Evolutionary conservation across 179 eudicot species (phyloP).

Genomic region (Heliamphora pulchella): DNA sequence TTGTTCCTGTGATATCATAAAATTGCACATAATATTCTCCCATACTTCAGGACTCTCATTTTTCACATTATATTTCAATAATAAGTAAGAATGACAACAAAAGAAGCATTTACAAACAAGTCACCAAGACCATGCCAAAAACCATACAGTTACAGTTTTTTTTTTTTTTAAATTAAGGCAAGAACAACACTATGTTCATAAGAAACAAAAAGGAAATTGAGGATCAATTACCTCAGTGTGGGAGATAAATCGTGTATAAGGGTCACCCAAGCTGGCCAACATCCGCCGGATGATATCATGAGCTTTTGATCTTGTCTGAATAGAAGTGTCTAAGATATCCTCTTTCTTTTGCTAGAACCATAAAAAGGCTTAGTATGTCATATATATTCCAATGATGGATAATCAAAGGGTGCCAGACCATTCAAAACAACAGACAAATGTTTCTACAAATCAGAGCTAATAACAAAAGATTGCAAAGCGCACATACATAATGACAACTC

Average conservation of each 20-base stretch:
- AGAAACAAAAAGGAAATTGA: constrained; percentile 13
- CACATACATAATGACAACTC: not conserved
- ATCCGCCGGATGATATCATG: constrained; percentile 68
- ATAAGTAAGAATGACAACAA: not conserved
- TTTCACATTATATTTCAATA: not conserved
- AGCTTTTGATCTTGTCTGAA: constrained; percentile 71
- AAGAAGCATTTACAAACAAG: constrained; percentile 9
- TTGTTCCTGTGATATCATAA: not conserved
- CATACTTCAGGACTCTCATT: not conserved
- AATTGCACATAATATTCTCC: not conserved
- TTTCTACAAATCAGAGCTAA: not conserved
- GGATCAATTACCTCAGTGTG: constrained; percentile 59
- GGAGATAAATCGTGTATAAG: constrained; percentile 79
- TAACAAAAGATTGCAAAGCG: not conserved
- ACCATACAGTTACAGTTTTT: too few species aligned
- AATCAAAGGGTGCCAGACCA: not conserved
- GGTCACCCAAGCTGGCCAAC: constrained; percentile 85
- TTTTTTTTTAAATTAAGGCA: not conserved
- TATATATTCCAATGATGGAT: not conserved
- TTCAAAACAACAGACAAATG: not conserved
- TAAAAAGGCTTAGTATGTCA: not conserved
- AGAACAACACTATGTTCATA: not conserved
- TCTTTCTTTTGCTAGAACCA: constrained; percentile 65
- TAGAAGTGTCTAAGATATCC: constrained; percentile 52
- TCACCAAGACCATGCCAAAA: not conserved